Percentiles rank a stretch among this genome's conserved stretches.
Conservation (phyloP, 345 rosid genomes). For the Salix purpurea region DNA sequence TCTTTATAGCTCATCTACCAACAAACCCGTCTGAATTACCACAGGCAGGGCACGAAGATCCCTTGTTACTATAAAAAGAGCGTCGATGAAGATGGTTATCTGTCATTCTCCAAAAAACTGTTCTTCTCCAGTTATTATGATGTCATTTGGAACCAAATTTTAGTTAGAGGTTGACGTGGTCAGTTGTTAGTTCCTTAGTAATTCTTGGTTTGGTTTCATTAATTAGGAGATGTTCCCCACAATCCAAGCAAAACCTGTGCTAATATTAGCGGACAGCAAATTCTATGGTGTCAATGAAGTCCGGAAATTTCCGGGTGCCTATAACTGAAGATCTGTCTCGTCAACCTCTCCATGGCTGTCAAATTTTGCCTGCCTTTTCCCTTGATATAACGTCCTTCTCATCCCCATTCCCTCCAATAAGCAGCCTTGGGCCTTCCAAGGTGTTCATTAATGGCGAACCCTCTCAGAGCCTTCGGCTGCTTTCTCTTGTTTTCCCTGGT, state of each 20-base stretch:
- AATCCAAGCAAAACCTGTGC: neutral
- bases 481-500: constrained; percentile 26
- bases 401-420: constrained; percentile 25
- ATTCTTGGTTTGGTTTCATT: neutral
- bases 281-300: neutral
- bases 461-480: constrained; percentile 55
- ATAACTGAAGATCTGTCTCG: neutral
- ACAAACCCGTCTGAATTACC: neutral
- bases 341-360: constrained; percentile 20
- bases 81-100: neutral
- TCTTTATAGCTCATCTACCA: neutral
- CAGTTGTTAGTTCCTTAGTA: neutral
- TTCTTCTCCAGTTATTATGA: neutral
- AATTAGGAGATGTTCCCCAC: neutral
- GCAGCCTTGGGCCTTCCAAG: constrained; percentile 84
- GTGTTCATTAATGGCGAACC: constrained; percentile 39
- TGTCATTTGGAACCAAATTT: neutral
- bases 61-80: neutral
- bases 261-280: constrained; percentile 3
- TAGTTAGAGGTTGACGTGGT: neutral
- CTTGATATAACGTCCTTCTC: constrained; percentile 25
- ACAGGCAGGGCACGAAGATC: neutral
- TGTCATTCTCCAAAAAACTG: neutral
- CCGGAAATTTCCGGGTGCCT: constrained; percentile 2
- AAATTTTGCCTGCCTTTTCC: constrained; percentile 2